Evolutionary conservation across 768 basidiomycete genomes (phyloP).

Genomic region (Leucosporidium scottii): DNA sequence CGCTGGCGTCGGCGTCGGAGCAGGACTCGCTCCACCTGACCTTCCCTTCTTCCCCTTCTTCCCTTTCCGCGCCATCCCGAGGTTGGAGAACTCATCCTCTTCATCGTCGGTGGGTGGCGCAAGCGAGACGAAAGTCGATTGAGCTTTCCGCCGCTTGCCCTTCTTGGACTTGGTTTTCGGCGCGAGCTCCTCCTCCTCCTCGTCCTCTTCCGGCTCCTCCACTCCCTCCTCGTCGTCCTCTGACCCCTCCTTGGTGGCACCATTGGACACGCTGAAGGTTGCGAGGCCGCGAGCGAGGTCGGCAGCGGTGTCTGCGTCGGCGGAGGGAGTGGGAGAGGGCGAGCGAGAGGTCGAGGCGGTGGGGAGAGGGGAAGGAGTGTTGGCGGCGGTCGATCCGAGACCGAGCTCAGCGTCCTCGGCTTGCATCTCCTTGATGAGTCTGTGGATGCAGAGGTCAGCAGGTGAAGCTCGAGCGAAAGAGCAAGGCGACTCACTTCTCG

Average conservation of each 20-base stretch:
- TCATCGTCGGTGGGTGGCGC: neutral
- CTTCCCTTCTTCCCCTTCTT: constrained; percentile 15
- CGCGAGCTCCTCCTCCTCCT: neutral
- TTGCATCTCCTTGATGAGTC: constrained; percentile 66
- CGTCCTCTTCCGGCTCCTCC: neutral
- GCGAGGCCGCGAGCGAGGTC: constrained; percentile 9
- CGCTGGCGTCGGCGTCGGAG: neutral
- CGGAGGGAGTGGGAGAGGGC: neutral
- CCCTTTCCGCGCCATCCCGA: neutral
- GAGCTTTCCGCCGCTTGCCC: constrained; percentile 3
- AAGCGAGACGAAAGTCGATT: neutral
- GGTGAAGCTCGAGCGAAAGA: neutral
- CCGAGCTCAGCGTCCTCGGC: constrained; percentile 63
- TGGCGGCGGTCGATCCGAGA: constrained; percentile 39
- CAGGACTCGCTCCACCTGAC: neutral
- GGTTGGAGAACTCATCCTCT: neutral
- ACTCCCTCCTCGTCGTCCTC: neutral
- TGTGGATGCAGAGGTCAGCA: constrained; percentile 15
- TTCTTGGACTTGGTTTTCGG: neutral
- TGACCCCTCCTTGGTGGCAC: neutral
- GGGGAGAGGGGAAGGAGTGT: constrained; percentile 3
- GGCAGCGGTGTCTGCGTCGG: neutral
- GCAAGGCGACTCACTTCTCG: constrained; percentile 48
- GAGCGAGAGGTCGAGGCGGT: constrained; percentile 11
- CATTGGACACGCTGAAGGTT: neutral